Evolutionary conservation across 164 flowering plant genomes (phyloP).

Genomic region (Chloranthus sessilifolius): DNA sequence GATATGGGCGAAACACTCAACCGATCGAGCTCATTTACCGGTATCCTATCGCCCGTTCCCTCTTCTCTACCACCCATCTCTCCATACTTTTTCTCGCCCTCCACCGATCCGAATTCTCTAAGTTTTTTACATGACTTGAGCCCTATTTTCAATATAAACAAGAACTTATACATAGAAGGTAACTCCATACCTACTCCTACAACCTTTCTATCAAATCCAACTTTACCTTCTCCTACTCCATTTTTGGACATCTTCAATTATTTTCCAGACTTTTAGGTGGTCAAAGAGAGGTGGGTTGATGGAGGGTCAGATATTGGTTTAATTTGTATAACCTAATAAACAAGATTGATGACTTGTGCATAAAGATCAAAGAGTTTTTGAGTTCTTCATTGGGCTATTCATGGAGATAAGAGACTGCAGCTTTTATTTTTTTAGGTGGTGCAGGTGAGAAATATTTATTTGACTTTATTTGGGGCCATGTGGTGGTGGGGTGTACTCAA

Average conservation of each 20-base stretch:
- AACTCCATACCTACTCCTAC: slow-evolving; percentile 44
- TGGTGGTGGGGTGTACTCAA: no score
- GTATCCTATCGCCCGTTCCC: slow-evolving; percentile 83
- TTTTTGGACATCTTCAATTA: slow-evolving; percentile 46
- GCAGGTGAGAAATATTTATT: no score
- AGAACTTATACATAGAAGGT: slow-evolving; percentile 19
- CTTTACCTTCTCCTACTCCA: slow-evolving; percentile 44
- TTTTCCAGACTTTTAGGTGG: no score
- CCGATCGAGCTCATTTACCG: slow-evolving; percentile 29
- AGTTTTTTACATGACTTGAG: slow-evolving; percentile 35
- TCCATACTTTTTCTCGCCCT: slow-evolving; percentile 58
- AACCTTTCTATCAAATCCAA: slow-evolving; percentile 25
- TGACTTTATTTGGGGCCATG: no score
- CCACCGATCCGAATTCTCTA: slow-evolving; percentile 23
- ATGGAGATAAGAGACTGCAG: no score
- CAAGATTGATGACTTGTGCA: no score
- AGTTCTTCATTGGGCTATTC: no score
- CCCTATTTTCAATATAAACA: slow-evolving; percentile 31
- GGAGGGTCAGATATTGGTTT: no score
- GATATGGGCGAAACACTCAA: slow-evolving; percentile 16
- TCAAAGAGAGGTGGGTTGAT: no score
- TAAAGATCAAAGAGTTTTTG: no score
- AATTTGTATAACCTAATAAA: no score
- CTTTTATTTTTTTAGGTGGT: no score
- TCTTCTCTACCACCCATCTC: slow-evolving; percentile 47